Evolutionary conservation across 78 protist species (phyloP).

Genomic region (Chrysochromulina parva): DNA sequence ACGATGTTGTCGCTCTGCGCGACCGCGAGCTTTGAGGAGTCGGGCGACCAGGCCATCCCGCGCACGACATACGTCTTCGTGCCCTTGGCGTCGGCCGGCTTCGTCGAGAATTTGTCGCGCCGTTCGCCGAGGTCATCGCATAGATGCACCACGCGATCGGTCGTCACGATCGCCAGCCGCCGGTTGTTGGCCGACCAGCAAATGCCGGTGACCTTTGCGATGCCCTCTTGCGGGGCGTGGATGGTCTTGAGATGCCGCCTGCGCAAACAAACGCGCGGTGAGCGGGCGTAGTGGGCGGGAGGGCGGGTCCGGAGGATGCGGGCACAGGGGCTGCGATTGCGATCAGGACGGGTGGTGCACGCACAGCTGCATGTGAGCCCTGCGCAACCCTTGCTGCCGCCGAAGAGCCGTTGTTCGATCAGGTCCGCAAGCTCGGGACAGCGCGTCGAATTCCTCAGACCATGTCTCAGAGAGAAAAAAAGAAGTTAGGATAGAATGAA

Average conservation of each 20-base stretch:
- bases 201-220: constrained; percentile 57
- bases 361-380: too few species aligned
- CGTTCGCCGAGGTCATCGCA: constrained; percentile 77
- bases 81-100: constrained; percentile 56
- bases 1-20: constrained; percentile 86
- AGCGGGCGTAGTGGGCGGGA: too few species aligned
- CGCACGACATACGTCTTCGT: constrained; percentile 56
- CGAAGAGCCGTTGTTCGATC: too few species aligned
- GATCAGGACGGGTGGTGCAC: too few species aligned
- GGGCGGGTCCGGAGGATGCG: too few species aligned
- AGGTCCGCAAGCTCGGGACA: too few species aligned
- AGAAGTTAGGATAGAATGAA: too few species aligned
- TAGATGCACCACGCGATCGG: constrained; percentile 65
- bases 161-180: constrained; percentile 67
- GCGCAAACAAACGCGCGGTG: too few species aligned
- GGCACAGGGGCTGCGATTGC: too few species aligned
- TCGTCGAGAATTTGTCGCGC: constrained; percentile 74
- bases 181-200: constrained; percentile 72
- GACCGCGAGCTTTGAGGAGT: constrained; percentile 76
- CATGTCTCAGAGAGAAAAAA: too few species aligned
- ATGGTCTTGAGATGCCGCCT: constrained; percentile 57
- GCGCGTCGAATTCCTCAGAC: too few species aligned
- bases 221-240: constrained; percentile 35
- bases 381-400: too few species aligned
- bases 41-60: constrained; percentile 86